These are phyloP conservation scores for Hysterium pulicare DNA, from an alignment of 2,329 filamentous ascomycete genomes.

Conservation along the genomic window DNA sequence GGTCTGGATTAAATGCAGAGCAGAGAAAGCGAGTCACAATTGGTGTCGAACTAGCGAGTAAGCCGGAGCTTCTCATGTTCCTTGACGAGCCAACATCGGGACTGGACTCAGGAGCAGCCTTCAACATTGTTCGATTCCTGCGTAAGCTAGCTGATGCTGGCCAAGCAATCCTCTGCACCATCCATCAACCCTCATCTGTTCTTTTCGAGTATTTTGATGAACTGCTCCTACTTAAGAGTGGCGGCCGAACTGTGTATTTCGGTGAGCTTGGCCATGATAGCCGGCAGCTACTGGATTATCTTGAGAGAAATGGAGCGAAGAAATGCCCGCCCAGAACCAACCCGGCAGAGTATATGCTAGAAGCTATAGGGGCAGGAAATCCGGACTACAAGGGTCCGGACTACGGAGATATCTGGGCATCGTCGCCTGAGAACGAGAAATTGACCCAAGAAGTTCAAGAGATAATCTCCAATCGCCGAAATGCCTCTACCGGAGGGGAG, in stretches of 20 bases:
- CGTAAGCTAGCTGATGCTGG: constrained; percentile 63
- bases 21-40: constrained; percentile 66
- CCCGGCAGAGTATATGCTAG: constrained; percentile 54
- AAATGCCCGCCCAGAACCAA: constrained; percentile 52
- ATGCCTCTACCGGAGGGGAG: constrained; percentile 31
- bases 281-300: constrained; percentile 46
- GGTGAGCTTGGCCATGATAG: constrained; percentile 52
- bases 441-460: constrained; percentile 41
- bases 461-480: constrained; percentile 33
- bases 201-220: constrained; percentile 66
- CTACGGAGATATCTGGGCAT: constrained; percentile 46
- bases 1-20: constrained; percentile 53
- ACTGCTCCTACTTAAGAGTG: constrained; percentile 61
- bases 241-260: constrained; percentile 65
- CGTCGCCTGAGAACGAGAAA: constrained; percentile 37
- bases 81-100: constrained; percentile 76
- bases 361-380: constrained; percentile 43
- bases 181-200: constrained; percentile 66
- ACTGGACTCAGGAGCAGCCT: constrained; percentile 66
- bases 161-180: constrained; percentile 66
- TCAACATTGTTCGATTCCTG: constrained; percentile 62
- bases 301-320: constrained; percentile 51
- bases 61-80: constrained; percentile 72
- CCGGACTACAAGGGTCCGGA: constrained; percentile 44
- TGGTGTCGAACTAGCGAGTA: constrained; percentile 58